Conservation (phyloP, 805 yeast genomes). For the Yamadazyma sp. region DNA sequence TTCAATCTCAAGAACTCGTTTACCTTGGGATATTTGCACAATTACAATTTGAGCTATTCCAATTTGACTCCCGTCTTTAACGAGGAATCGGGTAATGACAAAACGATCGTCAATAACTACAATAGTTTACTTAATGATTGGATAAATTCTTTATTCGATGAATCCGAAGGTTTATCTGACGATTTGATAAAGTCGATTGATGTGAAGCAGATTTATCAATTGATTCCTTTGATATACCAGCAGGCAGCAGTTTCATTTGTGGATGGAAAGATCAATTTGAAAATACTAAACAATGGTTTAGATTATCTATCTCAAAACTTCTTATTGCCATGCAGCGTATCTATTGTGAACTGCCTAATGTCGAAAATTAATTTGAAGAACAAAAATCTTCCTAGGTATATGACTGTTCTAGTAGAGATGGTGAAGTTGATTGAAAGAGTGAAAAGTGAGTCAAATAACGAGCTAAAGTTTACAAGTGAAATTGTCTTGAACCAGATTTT, state of each 20-base stretch:
- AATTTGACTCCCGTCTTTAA: constrained; percentile 24
- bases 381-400: constrained; percentile 16
- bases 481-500: constrained; percentile 24
- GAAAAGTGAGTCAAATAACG: constrained; percentile 19
- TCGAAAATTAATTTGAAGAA: constrained; percentile 16
- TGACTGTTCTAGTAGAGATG: constrained; percentile 26
- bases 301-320: constrained; percentile 86
- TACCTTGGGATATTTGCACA: constrained; percentile 33
- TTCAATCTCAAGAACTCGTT: constrained; percentile 29
- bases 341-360: constrained; percentile 34
- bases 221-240: constrained; percentile 72
- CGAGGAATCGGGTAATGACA: constrained; percentile 26
- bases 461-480: constrained; percentile 20
- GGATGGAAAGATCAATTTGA: constrained; percentile 53
- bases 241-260: constrained; percentile 67
- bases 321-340: constrained; percentile 52
- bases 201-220: constrained; percentile 62
- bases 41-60: constrained; percentile 31
- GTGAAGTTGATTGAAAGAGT: constrained; percentile 23
- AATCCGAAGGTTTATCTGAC: constrained; percentile 76
- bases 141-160: constrained; percentile 78
- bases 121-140: constrained; percentile 53
- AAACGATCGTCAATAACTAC: constrained; percentile 29
- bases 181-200: constrained; percentile 68
- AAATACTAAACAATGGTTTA: constrained; percentile 69